Evolutionary conservation across 805 yeast species (phyloP), one percentile per base, ranked within the genome.

Genomic region (Wickerhamiella domercqiae): DNA sequence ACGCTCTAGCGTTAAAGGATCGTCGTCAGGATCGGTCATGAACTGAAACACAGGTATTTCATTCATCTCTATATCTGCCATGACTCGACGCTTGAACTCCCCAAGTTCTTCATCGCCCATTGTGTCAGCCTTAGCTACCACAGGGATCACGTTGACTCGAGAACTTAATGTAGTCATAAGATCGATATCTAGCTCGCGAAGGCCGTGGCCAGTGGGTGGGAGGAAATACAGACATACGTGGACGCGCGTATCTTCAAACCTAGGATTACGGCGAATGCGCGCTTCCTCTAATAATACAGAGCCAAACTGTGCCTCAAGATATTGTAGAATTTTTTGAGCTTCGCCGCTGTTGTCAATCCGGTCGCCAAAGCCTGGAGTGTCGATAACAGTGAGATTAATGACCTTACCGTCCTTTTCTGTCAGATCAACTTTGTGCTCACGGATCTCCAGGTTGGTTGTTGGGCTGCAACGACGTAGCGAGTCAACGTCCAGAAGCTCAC

Each of bases 151-250:
- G 59, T 86, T 86, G 16, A 80, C 93, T 46, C 75, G 71, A 18
- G 70, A 65, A 13, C 86, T 70, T 36, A 86, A 64, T 34, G 67
- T 63, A 47, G 65, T 71, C 77, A 86, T 79, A 37, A 80, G 65
- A 45, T 67, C 69, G 35, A 78, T 64, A 54, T 87, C 97, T 30
- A 79, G 62, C 49, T 78, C 84, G 37, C 75, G 71, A 2, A 63
- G 56, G 6, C 68, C 68, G 44, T 60, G 62, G 18, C 66, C 61
- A 6, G 68, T 65, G 5, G 74, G 67, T 20, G 75, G 67, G 38
- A 84, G 67, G 47, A 84, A 80, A 60, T 82, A 84, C 39, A 84
- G 57, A 48, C 84, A 71, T n/a, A 67, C 82, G 52, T 80, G 93
- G 21, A 80, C 82, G 40, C 90, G 66, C n/a, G 74, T 71, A 57